These are phyloP conservation scores for Batrachochytrium dendrobatidis DNA, from an alignment of 371 early-diverging fungal species.

Conservation along the genomic window DNA sequence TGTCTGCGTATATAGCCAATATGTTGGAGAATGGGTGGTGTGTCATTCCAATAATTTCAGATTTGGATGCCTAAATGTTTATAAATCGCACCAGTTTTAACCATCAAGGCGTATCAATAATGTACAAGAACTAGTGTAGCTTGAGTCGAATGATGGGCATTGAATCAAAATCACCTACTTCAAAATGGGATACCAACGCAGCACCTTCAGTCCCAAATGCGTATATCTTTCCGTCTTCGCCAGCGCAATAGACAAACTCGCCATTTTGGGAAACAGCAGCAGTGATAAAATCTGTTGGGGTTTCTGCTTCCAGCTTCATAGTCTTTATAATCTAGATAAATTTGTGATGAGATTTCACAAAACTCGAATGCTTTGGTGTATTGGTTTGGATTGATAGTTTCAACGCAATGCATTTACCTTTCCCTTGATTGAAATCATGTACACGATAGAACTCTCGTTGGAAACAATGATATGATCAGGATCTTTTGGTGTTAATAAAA, in stretches of 20 bases:
- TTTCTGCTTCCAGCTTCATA: too few species aligned
- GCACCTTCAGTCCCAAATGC: slow-evolving; percentile 55
- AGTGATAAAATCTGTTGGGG: slow-evolving; percentile 51
- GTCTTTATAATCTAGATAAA: slow-evolving; percentile 19
- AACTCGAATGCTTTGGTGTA: not conserved
- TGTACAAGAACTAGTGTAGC: slow-evolving; percentile 14
- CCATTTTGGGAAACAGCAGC: slow-evolving; percentile 62
- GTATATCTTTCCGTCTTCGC: slow-evolving; percentile 48
- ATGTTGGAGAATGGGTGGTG: slow-evolving; percentile 72
- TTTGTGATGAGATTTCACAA: slow-evolving; percentile 34
- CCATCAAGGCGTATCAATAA: slow-evolving; percentile 8
- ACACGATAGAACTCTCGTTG: slow-evolving; percentile 58
- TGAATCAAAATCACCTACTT: slow-evolving; percentile 24
- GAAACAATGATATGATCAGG: slow-evolving; percentile 62
- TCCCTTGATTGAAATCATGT: slow-evolving; percentile 53
- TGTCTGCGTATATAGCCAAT: slow-evolving; percentile 58
- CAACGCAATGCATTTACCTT: slow-evolving; percentile 13
- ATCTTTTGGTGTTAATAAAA: slow-evolving; percentile 41
- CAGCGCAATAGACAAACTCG: slow-evolving; percentile 61
- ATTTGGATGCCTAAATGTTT: slow-evolving; percentile 45
- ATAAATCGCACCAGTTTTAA: too few species aligned
- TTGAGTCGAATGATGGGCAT: slow-evolving; percentile 50
- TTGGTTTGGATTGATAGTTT: not conserved
- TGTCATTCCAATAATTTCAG: slow-evolving; percentile 60
- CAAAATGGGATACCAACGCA: not conserved